A percentile compares a stretch with the other conserved stretches of the same genome.
phyloP scores from a whole-genome alignment of 2,329 filamentous ascomycete species.

The Aspergillus udagawae region DNA sequence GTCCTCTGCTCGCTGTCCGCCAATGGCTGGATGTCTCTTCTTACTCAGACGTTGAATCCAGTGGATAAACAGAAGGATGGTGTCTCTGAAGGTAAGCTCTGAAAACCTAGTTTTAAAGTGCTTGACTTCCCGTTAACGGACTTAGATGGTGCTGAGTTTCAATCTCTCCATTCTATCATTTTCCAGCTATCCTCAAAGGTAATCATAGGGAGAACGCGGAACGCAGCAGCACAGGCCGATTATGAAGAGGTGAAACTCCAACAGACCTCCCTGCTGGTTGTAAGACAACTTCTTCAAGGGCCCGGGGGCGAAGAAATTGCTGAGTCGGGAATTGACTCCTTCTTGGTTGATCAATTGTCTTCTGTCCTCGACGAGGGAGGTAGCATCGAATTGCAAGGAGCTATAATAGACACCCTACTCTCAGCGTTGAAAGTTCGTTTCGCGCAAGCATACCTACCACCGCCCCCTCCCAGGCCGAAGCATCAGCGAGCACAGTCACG shows the following conservation, averaged over 20 bases:
- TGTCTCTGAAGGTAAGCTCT: slow-evolving; percentile 48
- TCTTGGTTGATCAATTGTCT: slow-evolving; percentile 65
- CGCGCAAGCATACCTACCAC: slow-evolving; percentile 33
- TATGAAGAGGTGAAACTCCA: slow-evolving; percentile 63
- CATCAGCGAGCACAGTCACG: slow-evolving; percentile 37
- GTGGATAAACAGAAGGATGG: slow-evolving; percentile 44
- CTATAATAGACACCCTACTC: slow-evolving; percentile 74
- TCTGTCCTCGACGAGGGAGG: slow-evolving; percentile 54
- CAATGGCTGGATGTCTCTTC: slow-evolving; percentile 66
- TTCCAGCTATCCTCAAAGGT: slow-evolving; percentile 30
- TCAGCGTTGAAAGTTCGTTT: slow-evolving; percentile 64
- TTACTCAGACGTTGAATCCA: slow-evolving; percentile 55
- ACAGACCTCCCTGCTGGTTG: slow-evolving; percentile 63
- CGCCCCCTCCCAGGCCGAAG: slow-evolving; percentile 26
- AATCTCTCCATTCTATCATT: slow-evolving; percentile 31
- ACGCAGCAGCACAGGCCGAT: slow-evolving; percentile 30
- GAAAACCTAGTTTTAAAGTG: neutral
- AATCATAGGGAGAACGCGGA: slow-evolving; percentile 18
- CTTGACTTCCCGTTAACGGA: neutral
- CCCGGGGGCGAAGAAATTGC: slow-evolving; percentile 36
- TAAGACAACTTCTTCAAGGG: slow-evolving; percentile 47
- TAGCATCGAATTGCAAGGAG: slow-evolving; percentile 69
- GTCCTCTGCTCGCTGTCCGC: slow-evolving; percentile 66
- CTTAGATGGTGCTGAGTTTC: slow-evolving; percentile 23
- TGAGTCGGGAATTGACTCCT: slow-evolving; percentile 59